A percentile compares a stretch with the other conserved stretches of the same genome.
Conservation (phyloP, 148 eudicot species). For the Polygonum maritimum region DNA sequence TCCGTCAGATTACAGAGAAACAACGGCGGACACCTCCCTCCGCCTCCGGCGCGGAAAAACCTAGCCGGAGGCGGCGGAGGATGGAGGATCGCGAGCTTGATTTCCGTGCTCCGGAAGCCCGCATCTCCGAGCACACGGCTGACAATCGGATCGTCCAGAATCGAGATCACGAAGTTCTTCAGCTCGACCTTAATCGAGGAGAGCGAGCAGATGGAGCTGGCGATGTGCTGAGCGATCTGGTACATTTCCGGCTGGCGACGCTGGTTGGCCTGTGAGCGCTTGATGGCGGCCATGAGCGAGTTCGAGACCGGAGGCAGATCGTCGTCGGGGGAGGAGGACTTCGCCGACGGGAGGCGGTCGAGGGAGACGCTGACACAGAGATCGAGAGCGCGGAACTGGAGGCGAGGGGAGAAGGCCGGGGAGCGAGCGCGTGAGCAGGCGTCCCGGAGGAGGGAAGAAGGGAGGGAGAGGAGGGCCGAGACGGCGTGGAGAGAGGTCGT, state of each 20-base stretch:
- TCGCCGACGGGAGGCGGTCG: slow-evolving; percentile 51
- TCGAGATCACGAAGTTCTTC: slow-evolving; percentile 65
- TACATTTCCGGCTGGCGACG: slow-evolving; percentile 84
- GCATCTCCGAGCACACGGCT: slow-evolving; percentile 84
- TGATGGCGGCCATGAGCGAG: slow-evolving; percentile 90
- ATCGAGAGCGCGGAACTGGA: slow-evolving; percentile 73
- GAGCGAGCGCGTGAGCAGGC: slow-evolving; percentile 56
- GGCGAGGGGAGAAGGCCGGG: slow-evolving; percentile 51
- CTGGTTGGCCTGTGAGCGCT: slow-evolving; percentile 87
- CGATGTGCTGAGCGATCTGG: slow-evolving; percentile 24
- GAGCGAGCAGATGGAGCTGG: slow-evolving; percentile 11
- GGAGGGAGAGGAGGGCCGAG: slow-evolving; percentile 58
- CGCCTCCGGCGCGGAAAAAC: slow-evolving; percentile 1
- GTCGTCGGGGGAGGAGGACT: slow-evolving; percentile 15
- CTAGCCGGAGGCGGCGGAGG: slow-evolving; percentile 22
- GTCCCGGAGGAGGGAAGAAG: slow-evolving; percentile 59
- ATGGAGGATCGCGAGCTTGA: slow-evolving; percentile 48
- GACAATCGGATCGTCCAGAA: slow-evolving; percentile 81
- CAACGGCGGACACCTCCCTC: slow-evolving; percentile 39
- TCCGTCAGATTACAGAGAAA: slow-evolving; percentile 38
- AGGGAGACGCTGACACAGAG: slow-evolving; percentile 68
- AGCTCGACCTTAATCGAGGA: slow-evolving; percentile 56
- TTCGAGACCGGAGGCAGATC: slow-evolving; percentile 80
- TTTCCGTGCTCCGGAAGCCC: slow-evolving; percentile 69
- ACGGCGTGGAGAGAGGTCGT: slow-evolving; percentile 87